Evolutionary conservation across 2,329 filamentous ascomycete species (phyloP).

Genomic region (Aotearoamyces nothofagi): DNA sequence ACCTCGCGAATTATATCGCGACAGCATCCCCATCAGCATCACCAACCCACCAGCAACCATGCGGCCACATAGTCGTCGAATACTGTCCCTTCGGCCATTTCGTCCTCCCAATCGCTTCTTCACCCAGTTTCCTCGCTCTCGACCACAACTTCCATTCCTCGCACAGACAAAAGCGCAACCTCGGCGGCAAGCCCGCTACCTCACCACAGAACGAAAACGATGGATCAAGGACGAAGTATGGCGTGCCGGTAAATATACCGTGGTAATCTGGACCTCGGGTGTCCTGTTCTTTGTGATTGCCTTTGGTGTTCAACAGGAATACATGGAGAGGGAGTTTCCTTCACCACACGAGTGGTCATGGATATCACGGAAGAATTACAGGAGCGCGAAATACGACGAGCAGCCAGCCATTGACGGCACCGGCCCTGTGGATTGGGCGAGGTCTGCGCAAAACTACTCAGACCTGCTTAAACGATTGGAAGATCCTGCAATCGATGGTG

Average conservation of each 20-base stretch:
- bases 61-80: conserved; percentile 22
- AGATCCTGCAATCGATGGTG: conserved; percentile 51
- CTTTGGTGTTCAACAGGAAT: conserved; percentile 57
- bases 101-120: conserved; percentile 33
- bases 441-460: conserved; percentile 43
- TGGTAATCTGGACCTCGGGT: conserved; percentile 49
- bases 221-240: conserved; percentile 59
- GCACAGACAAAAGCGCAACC: conserved; percentile 24
- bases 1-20: background rate
- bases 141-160: conserved; percentile 52
- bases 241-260: conserved; percentile 51
- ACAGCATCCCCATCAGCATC: conserved; percentile 20
- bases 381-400: conserved; percentile 28
- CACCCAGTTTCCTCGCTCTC: conserved; percentile 35
- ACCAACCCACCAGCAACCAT: conserved; percentile 6
- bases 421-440: conserved; percentile 42
- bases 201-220: conserved; percentile 63
- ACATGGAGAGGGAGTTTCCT: conserved; percentile 59
- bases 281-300: conserved; percentile 43
- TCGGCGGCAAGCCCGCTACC: conserved; percentile 38
- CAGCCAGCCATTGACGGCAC: conserved; percentile 6
- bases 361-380: conserved; percentile 50
- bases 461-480: conserved; percentile 53
- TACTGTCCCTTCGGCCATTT: conserved; percentile 23
- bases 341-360: conserved; percentile 74